Base-by-base conservation (phyloP, 257 asterid species). In the Phtheirospermum japonicum region DNA sequence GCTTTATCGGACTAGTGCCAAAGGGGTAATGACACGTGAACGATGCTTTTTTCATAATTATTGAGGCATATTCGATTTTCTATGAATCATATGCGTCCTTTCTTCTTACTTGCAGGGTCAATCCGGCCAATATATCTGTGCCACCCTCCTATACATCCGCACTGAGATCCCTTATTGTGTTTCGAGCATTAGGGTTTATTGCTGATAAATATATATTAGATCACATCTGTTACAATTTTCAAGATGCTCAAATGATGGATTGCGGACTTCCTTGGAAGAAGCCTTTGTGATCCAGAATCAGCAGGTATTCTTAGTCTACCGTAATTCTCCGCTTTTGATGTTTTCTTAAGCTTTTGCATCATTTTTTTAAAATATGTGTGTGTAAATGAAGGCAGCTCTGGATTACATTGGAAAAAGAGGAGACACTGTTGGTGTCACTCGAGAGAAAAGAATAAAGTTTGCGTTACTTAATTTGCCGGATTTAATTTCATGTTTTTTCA, bases 331-430 rank as follows among this genome's bases (percentile, higher is more conserved):
- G n/a, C n/a, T 4, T 59, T 43, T 17, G 13, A 17, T 16, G 17
- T 42, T 13, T 14, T 46, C 48, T 46, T 46, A 46, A n/a, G 53
- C 53, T 50, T 18, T 9, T 50, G 31, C 12, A 3, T 3, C n/a
- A 16, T 11, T 12, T 50, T 31, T 17, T 48, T 20, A 45, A 5
- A 20, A 0, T 48, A 18, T 23, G 39, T 13, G 23, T 40, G 54
- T 30, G 49, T 28, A 16, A 54, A 66, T 75, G 71, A 79, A 91
- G 98, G 99, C 89, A 64, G 99, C 99, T 68, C 82, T 92, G 65
- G 99, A 92, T 32, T 92, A 92, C 79, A 92, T 92, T 48, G 96
- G 99, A 34, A 92, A 92, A 67, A 80, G 99, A 92, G 99, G 97
- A 71, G 82, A 96, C 46, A 89, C 97, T 52, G 95, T 92, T 69